These are phyloP conservation scores for Zopfia rhizophila DNA, from an alignment of 2,329 filamentous ascomycete species.

Conservation along the genomic window DNA sequence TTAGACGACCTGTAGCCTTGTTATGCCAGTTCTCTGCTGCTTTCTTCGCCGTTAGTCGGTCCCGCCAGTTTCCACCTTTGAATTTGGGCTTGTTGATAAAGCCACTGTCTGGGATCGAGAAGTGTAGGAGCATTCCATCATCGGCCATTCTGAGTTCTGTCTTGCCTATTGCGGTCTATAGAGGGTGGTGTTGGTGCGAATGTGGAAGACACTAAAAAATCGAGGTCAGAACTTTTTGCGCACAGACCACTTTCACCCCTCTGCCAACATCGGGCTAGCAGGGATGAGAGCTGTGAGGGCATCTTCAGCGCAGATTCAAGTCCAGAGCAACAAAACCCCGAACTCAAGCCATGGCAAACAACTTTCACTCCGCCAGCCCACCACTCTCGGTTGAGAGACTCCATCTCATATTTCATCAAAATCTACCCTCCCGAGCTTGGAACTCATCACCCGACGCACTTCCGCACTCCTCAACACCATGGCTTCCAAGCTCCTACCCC, in stretches of 20 bases:
- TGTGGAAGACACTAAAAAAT: too few relatives aligned
- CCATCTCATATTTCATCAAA: conserved; percentile 15
- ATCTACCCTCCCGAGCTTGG: conserved; percentile 11
- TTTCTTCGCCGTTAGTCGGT: conserved; percentile 83
- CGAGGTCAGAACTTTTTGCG: conserved; percentile 13
- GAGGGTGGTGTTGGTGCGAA: conserved; percentile 6
- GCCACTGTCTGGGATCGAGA: conserved; percentile 77
- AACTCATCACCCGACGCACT: conserved; percentile 28
- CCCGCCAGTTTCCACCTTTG: conserved; percentile 93
- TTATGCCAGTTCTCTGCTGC: conserved; percentile 65
- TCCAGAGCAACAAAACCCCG: conserved; percentile 38
- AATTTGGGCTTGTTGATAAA: conserved; percentile 72
- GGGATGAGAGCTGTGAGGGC: conserved; percentile 31
- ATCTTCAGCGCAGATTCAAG: conserved; percentile 37
- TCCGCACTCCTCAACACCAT: conserved; percentile 37
- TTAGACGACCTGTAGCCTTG: conserved; percentile 49
- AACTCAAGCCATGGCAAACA: conserved; percentile 33
- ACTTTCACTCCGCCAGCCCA: conserved; percentile 16
- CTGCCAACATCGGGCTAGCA: conserved; percentile 15
- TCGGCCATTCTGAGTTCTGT: conserved; percentile 75
- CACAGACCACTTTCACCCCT: conserved; percentile 8
- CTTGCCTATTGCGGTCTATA: conserved; percentile 1
- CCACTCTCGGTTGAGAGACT: conserved; percentile 10
- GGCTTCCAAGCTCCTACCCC: conserved; percentile 25
- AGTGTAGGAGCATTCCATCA: conserved; percentile 95